Evolutionary conservation across 768 basidiomycete genomes (phyloP).

Genomic region (Psilocybe tampanensis): DNA sequence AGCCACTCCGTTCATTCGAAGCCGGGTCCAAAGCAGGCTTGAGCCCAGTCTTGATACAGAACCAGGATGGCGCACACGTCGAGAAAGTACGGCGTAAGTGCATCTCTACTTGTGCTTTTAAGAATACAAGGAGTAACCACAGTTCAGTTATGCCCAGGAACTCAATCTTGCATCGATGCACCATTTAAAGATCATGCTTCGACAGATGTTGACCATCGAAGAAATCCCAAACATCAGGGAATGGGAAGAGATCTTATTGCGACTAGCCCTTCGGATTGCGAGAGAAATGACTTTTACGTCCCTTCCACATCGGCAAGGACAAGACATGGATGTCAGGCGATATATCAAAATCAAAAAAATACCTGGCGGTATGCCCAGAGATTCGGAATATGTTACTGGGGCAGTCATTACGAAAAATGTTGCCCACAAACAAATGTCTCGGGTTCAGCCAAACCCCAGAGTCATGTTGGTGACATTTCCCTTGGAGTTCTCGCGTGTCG

Average conservation of each 20-base stretch:
- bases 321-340: slow-evolving; percentile 92
- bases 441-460: slow-evolving; percentile 80
- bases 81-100: slow-evolving; percentile 88
- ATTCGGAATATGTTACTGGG: slow-evolving; percentile 97
- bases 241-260: slow-evolving; percentile 87
- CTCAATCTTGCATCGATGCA: slow-evolving; percentile 85
- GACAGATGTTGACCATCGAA: slow-evolving; percentile 86
- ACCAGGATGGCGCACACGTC: slow-evolving; percentile 82
- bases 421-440: slow-evolving; percentile 93
- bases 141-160: slow-evolving; percentile 74
- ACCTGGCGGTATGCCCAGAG: slow-evolving; percentile 87
- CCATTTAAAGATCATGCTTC: slow-evolving; percentile 88
- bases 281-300: slow-evolving; percentile 80
- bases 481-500: slow-evolving; percentile 88
- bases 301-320: slow-evolving; percentile 73
- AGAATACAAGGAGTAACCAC: slow-evolving; percentile 6
- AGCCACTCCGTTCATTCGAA: slow-evolving; percentile 79
- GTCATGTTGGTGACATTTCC: slow-evolving; percentile 98
- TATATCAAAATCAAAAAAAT: slow-evolving; percentile 99
- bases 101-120: slow-evolving; percentile 2
- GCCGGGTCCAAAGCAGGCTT: slow-evolving; percentile 79
- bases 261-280: slow-evolving; percentile 83
- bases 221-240: slow-evolving; percentile 79
- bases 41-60: slow-evolving; percentile 59
- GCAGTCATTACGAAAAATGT: slow-evolving; percentile 98